Conservation (phyloP, 1,284 basidiomycete genomes). For the Tranzscheliella williamsii region DNA sequence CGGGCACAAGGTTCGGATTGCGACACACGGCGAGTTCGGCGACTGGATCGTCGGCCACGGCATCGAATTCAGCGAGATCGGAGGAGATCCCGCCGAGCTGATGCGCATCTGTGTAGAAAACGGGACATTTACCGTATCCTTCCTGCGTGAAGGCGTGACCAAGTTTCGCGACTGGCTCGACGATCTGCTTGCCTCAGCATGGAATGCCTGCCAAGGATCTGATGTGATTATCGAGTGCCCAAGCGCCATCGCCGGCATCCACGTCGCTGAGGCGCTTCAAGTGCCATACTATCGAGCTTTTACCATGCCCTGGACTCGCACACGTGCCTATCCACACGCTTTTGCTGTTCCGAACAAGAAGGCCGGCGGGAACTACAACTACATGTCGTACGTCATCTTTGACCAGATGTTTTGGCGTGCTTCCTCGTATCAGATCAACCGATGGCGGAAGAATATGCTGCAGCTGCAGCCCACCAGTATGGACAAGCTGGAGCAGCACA, state of each 20-base stretch:
- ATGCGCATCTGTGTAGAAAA: conserved; percentile 63
- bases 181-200: conserved; percentile 87
- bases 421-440: conserved; percentile 83
- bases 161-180: conserved; percentile 98
- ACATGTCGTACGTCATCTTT: conserved; percentile 93
- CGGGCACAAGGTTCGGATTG: conserved; percentile 81
- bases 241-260: conserved; percentile 97
- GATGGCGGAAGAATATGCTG: conserved; percentile 82
- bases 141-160: conserved; percentile 83
- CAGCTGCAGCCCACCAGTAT: conserved; percentile 78
- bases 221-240: conserved; percentile 93
- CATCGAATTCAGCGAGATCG: conserved; percentile 89
- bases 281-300: conserved; percentile 92
- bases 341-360: conserved; percentile 88
- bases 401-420: conserved; percentile 98
- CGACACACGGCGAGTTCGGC: conserved; percentile 90
- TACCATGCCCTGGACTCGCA: conserved; percentile 78
- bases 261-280: conserved; percentile 88
- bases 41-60: conserved; percentile 89
- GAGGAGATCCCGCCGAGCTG: conserved; percentile 93
- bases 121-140: conserved; percentile 91
- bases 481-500: conserved; percentile 92
- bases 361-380: conserved; percentile 94
- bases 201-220: conserved; percentile 91
- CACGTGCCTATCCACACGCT: conserved; percentile 90